Conservation (phyloP, 1,284 basidiomycete genomes). For the Ganoderma resinaceum region DNA sequence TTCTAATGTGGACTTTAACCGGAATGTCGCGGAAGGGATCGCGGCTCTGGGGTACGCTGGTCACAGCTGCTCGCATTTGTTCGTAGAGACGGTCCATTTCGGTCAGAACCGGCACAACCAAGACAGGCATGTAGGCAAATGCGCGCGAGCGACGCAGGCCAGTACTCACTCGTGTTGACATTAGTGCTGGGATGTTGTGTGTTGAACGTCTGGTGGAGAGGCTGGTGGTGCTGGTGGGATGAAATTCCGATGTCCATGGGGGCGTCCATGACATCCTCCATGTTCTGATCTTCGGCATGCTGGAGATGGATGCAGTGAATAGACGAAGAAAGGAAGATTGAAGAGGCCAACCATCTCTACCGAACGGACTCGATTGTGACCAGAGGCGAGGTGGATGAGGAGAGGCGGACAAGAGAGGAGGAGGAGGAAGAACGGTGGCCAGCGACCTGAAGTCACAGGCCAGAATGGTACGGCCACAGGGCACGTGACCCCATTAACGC, state of each 20-base stretch:
- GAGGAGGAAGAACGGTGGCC: slow-evolving; percentile 9
- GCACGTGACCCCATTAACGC: slow-evolving; percentile 24
- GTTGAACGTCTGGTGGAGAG: slow-evolving; percentile 18
- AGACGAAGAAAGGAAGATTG: background rate
- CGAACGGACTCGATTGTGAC: background rate
- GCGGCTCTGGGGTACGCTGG: slow-evolving; percentile 26
- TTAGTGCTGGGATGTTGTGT: background rate
- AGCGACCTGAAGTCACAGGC: slow-evolving; percentile 17
- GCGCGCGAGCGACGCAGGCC: slow-evolving; percentile 24
- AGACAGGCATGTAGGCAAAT: slow-evolving; percentile 25
- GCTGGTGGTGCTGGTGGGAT: slow-evolving; percentile 19
- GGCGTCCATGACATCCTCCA: slow-evolving; percentile 34
- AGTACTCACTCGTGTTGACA: slow-evolving; percentile 25
- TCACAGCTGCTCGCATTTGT: slow-evolving; percentile 34
- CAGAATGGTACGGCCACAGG: slow-evolving; percentile 6
- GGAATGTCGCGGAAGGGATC: slow-evolving; percentile 63
- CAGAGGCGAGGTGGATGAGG: background rate
- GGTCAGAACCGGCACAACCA: slow-evolving; percentile 34
- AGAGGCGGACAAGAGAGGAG: slow-evolving; percentile 17
- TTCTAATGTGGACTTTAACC: slow-evolving; percentile 83
- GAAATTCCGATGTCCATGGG: slow-evolving; percentile 29
- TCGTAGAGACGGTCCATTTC: slow-evolving; percentile 33
- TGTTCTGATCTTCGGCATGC: slow-evolving; percentile 32
- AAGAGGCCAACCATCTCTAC: slow-evolving; percentile 23
- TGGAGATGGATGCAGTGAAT: slow-evolving; percentile 2